A percentile compares a stretch with the other conserved stretches of the same genome.
Conservation (phyloP, 139 green algal genomes). For the Micractinium conductrix region DNA sequence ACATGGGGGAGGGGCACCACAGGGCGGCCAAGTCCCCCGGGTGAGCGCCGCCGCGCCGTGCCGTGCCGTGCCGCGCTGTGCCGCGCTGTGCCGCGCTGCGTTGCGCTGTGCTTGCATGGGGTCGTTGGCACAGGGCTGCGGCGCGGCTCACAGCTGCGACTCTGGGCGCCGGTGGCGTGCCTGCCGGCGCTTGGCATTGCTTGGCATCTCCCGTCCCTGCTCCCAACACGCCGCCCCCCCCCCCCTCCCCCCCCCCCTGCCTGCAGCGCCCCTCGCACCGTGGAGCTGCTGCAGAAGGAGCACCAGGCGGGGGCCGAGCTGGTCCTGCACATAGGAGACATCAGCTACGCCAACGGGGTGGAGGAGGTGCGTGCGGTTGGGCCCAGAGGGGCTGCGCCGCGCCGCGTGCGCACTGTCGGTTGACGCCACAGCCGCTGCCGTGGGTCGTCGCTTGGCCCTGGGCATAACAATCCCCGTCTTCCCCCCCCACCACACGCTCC, state of each 20-base stretch:
- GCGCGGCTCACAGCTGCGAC: no score
- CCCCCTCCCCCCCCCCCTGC: not conserved
- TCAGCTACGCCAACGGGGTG: conserved; percentile 71
- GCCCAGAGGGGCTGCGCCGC: not conserved
- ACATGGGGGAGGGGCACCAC: conserved; percentile 38
- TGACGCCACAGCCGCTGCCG: not conserved
- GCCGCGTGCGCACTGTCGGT: not conserved
- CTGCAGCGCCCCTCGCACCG: conserved; percentile 53
- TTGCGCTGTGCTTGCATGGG: no score
- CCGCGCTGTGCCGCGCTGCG: no score
- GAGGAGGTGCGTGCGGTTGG: conserved; percentile 30
- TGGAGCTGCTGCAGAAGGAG: conserved; percentile 47
- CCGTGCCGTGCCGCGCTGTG: no score
- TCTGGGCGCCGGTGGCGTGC: no score
- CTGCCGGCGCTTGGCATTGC: no score
- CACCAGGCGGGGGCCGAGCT: conserved; percentile 43
- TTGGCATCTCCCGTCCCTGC: no score
- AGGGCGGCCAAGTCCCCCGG: not conserved
- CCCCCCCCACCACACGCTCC: not conserved
- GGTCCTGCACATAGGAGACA: conserved; percentile 74
- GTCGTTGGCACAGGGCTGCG: no score
- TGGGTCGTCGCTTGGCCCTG: no score
- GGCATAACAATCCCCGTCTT: no score
- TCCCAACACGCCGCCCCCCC: no score
- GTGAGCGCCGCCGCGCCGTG: no score